A percentile compares a stretch with the other conserved stretches of the same genome.
These are phyloP conservation scores for Alternaria conjuncta DNA, from an alignment of 2,329 filamentous ascomycete species.

Conservation along the genomic window DNA sequence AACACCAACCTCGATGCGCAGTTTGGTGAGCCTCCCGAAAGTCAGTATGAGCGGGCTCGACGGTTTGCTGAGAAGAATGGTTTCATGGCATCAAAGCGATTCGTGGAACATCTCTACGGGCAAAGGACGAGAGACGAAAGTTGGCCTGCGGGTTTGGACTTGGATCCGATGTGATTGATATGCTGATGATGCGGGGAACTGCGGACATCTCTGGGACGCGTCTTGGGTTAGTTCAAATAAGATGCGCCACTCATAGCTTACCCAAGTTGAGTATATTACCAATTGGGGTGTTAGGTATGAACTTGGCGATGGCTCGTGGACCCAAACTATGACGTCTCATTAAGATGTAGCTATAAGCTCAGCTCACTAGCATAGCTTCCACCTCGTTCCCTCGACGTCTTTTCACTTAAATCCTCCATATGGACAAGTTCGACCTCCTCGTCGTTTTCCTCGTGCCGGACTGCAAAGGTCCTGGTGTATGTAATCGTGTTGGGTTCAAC, in stretches of 20 bases:
- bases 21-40: not conserved
- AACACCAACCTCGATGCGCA: not conserved
- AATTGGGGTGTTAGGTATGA: not conserved
- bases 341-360: not conserved
- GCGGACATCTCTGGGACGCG: not conserved
- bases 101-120: not conserved
- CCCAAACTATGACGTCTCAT: not conserved
- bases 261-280: not conserved
- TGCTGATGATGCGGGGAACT: not conserved
- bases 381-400: not conserved
- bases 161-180: not conserved
- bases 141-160: not conserved
- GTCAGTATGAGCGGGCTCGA: not conserved
- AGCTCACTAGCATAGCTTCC: not conserved
- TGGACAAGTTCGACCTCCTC: not conserved
- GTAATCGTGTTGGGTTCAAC: constrained; percentile 3
- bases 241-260: not conserved
- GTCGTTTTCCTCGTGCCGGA: constrained; percentile 6
- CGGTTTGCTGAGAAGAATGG: not conserved
- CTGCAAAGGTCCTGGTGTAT: constrained; percentile 6
- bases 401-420: not conserved
- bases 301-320: not conserved
- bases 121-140: not conserved
- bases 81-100: not conserved
- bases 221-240: not conserved